Base-by-base conservation (phyloP, 176 grass and related monocot species). In the Oryza punctata region DNA sequence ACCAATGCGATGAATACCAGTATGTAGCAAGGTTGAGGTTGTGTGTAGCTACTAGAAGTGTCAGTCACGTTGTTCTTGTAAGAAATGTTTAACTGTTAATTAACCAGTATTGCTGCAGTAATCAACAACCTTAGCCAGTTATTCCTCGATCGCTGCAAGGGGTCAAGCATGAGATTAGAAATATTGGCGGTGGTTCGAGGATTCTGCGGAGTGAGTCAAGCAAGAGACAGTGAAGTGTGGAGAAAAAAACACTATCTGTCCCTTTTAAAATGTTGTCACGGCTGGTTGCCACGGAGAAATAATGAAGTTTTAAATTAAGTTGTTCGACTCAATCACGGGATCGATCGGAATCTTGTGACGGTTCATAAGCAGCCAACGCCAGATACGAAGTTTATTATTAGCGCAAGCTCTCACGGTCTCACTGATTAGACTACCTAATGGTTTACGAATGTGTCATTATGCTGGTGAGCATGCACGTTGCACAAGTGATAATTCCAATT, bases 101-200 rank as follows among this genome's bases (percentile, higher is more conserved):
- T 54, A 57, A 57, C 19, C 49, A 57, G 52, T n/a, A 57, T 57
- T n/a, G 7, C n/a, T 57, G 52, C 52, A 57, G 52, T 57, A 8
- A 57, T 19, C 52, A 57, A 57, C 52, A 57, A 57, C 52, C 52
- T 57, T 57, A 57, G 52, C 18, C 52, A 57, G 52, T 57, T 57
- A 54, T 7, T 3, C 57, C 57, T 61, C 57, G 57, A 61, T 61
- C 38, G 47, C n/a, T 88, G 73, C 73, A 78, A 50, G 73, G 23
- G 4, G 45, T 73, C 28, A 35, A 64, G 38, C 1, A 77, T 2
- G 49, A 49, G 76, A 12, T 65, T 73, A 61, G 69, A 69, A 85
- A 85, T 85, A 89, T 5, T 47, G 32, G 60, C 3, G 28, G 47
- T 85, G 46, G 77, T 80, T 85, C 25, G 38, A 85, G 52, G 74